These are phyloP conservation scores for Linum lewisii DNA, from an alignment of 345 rosid genomes.

Conservation along the genomic window DNA sequence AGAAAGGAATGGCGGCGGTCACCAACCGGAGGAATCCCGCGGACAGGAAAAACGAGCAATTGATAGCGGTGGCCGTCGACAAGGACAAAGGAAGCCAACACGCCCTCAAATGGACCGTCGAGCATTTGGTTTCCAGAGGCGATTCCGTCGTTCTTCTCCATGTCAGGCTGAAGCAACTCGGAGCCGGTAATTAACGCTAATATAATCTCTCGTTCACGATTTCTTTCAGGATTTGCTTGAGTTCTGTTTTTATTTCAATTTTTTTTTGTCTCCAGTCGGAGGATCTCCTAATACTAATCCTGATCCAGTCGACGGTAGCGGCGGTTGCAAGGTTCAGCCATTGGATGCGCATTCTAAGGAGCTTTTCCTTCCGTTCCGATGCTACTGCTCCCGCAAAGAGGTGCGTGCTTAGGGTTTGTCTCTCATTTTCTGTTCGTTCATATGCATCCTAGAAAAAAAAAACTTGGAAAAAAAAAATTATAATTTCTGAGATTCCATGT, in stretches of 20 bases:
- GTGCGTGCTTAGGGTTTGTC: background rate
- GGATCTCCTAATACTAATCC: background rate
- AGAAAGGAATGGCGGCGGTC: background rate
- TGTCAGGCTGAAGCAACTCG: background rate
- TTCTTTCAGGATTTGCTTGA: background rate
- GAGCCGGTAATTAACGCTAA: background rate
- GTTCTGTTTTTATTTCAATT: background rate
- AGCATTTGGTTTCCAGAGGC: background rate
- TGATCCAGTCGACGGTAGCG: background rate
- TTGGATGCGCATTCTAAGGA: background rate
- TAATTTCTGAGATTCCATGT: too few relatives aligned
- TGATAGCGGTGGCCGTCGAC: conserved; percentile 3
- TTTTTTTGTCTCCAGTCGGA: background rate
- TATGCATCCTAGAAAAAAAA: too few relatives aligned
- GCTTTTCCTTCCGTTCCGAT: conserved; percentile 2
- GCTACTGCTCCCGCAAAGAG: conserved; percentile 3
- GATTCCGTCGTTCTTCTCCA: background rate
- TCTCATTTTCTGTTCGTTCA: too few relatives aligned
- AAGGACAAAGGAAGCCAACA: conserved; percentile 1
- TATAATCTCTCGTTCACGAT: background rate
- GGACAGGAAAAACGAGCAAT: background rate
- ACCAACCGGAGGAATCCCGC: background rate
- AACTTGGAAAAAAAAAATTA: too few relatives aligned
- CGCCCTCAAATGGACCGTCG: background rate
- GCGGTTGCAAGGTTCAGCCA: background rate